Evolutionary conservation across 2,329 filamentous ascomycete species (phyloP), one percentile per base, ranked within the genome.

Genomic region (Epichloe bromicola): DNA sequence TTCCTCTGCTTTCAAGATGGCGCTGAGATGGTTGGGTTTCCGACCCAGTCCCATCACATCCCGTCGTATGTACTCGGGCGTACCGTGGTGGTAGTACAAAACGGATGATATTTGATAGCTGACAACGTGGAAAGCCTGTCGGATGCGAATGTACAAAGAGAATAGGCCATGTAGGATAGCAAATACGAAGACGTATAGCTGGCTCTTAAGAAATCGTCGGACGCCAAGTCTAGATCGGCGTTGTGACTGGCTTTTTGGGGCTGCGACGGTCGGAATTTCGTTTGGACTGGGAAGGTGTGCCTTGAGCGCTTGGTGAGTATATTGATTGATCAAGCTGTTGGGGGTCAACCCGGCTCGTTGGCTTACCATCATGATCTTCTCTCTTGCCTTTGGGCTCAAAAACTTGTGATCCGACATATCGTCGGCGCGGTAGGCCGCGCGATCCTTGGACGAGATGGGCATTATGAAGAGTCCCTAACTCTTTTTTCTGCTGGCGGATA

Each of bases 31-130:
- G 57, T 85, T 79, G 2, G 93, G 93, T 54, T 94, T 69, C 59
- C 85, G 81, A 52, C 74, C 76, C 52, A 98, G 68, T 10, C 77
- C 75, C 65, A 81, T 81, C 26, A 97, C 84, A 69, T 98, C 93
- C 61, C 85, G 83, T 61, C 85, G 82, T 59, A 98, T 95, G 63
- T 95, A 81, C 64, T 95, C 88, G 7, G 93, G 93, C 1, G 91
- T 95, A 49, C 88, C 86, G 67, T 98, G 93, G 70, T 98, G 94
- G 71, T 98, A 93, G 66, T 91, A 90, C 50, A 95, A 74, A 54
- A 97, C 78, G 10, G 88, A 86, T 49, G 88, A 79, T 56, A 91
- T 72, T 53, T 86, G 83, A 65, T 93, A 86, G 58, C 82, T 74
- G 47, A 95, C 76, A 8, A 84, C 79, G 65, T 91, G 85, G 70